Percentiles rank a stretch among this genome's conserved stretches.
phyloP scores from a whole-genome alignment of 2,329 filamentous ascomycete genomes.

The Phaeosphaeria sp. region DNA sequence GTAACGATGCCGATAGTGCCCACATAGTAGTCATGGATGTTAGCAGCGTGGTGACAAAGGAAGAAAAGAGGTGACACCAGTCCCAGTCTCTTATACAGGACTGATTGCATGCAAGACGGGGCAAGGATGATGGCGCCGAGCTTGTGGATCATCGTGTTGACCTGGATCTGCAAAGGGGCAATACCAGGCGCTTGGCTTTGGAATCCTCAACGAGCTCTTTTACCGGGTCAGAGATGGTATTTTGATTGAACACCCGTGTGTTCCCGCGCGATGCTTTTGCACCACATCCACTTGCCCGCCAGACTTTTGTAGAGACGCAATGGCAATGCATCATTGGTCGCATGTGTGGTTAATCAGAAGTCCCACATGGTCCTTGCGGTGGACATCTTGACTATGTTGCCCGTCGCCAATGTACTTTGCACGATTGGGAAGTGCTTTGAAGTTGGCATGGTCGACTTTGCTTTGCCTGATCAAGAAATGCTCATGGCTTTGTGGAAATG shows the following conservation, averaged over 20 bases:
- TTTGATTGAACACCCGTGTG: neutral
- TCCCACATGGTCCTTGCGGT: neutral
- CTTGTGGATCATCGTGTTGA: neutral
- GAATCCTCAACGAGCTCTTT: neutral
- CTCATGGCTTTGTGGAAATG: neutral
- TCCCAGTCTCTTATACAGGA: constrained; percentile 4
- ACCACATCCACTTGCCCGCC: neutral
- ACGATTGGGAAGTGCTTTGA: neutral
- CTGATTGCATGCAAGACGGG: neutral
- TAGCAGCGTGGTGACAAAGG: neutral
- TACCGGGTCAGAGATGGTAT: neutral
- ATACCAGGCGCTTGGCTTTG: neutral
- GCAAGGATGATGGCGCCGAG: neutral
- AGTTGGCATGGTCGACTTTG: too few species aligned
- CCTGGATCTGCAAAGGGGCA: neutral
- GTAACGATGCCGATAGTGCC: constrained; percentile 8
- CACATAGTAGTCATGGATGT: constrained; percentile 22
- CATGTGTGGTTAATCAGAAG: neutral
- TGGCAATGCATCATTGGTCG: neutral
- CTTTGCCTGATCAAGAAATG: too few species aligned
- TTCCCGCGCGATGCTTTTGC: neutral
- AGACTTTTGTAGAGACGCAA: neutral
- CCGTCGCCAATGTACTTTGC: neutral
- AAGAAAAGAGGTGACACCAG: neutral
- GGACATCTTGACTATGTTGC: neutral